A percentile compares a stretch with the other conserved stretches of the same genome.
phyloP scores from a whole-genome alignment of 2,329 filamentous ascomycete species.

The Neurospora sp. region DNA sequence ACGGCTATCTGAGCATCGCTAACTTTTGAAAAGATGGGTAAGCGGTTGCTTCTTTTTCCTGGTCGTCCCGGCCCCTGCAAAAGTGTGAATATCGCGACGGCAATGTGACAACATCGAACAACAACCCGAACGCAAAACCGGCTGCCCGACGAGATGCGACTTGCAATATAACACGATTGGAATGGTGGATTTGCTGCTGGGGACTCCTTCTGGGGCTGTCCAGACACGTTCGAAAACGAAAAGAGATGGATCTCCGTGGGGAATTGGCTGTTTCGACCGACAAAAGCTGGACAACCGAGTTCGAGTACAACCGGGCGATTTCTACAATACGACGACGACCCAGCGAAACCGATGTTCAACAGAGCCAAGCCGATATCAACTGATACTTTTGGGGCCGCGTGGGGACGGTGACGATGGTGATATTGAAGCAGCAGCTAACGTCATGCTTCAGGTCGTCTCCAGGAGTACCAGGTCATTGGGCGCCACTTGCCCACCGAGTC shows the following conservation, averaged over 20 bases:
- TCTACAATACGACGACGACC: neutral
- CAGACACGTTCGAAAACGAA: neutral
- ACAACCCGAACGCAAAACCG: constrained; percentile 1
- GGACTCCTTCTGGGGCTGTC: neutral
- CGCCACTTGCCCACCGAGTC: constrained; percentile 96
- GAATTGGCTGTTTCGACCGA: neutral
- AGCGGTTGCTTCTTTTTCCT: constrained; percentile 27
- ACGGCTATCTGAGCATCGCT: constrained; percentile 4
- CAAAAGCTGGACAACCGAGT: neutral
- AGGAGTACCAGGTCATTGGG: constrained; percentile 99
- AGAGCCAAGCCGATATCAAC: neutral
- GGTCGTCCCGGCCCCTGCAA: constrained; percentile 8
- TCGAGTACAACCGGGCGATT: neutral
- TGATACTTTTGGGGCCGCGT: neutral
- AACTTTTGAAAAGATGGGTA: constrained; percentile 46
- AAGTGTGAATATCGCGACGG: neutral
- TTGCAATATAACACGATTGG: neutral
- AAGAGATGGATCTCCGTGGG: neutral
- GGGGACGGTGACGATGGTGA: neutral
- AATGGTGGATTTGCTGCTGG: neutral
- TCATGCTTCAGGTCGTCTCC: constrained; percentile 75
- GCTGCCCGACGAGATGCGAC: neutral
- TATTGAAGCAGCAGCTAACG: constrained; percentile 12
- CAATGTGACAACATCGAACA: neutral
- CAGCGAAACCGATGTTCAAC: neutral